Conservation (phyloP, 2,329 filamentous ascomycete genomes). For the Pyrenochaeta sp. region DNA sequence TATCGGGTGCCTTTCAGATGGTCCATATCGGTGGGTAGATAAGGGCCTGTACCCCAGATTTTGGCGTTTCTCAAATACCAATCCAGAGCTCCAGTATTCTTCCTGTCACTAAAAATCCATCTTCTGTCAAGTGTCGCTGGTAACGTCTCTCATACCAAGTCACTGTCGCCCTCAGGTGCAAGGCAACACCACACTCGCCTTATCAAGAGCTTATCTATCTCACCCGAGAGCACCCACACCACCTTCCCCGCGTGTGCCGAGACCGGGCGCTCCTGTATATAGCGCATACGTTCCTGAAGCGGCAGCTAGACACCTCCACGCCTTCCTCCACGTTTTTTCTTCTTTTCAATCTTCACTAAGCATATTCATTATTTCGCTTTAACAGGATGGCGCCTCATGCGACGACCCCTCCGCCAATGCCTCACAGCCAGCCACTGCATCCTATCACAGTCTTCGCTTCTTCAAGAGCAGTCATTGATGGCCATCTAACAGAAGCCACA, state of each 20-base stretch:
- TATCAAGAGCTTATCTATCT: constrained; percentile 47
- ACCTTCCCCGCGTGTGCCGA: constrained; percentile 33
- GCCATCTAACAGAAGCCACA: constrained; percentile 80
- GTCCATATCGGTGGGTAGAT: constrained; percentile 35
- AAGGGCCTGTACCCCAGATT: constrained; percentile 48
- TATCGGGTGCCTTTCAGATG: constrained; percentile 15
- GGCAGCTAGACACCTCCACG: constrained; percentile 8
- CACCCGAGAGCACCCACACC: constrained; percentile 22
- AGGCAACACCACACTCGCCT: constrained; percentile 26
- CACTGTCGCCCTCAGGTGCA: constrained; percentile 17
- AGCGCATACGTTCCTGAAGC: constrained; percentile 22
- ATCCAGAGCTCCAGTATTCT: constrained; percentile 8
- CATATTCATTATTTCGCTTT: constrained; percentile 3
- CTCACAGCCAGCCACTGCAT: constrained; percentile 39
- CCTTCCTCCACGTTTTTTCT: constrained; percentile 8
- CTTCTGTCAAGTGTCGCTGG: constrained; percentile 1
- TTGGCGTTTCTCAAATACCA: constrained; percentile 24
- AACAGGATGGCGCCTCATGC: constrained; percentile 51
- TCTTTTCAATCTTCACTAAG: constrained; percentile 13
- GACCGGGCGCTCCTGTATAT: constrained; percentile 26
- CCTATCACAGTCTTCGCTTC: constrained; percentile 81
- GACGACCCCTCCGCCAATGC: constrained; percentile 37
- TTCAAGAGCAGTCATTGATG: constrained; percentile 79
- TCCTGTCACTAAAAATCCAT: constrained; percentile 7
- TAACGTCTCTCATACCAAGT: constrained; percentile 1